Base-by-base conservation (phyloP, 805 yeast species). In the Ogataea nitratoaversa region DNA sequence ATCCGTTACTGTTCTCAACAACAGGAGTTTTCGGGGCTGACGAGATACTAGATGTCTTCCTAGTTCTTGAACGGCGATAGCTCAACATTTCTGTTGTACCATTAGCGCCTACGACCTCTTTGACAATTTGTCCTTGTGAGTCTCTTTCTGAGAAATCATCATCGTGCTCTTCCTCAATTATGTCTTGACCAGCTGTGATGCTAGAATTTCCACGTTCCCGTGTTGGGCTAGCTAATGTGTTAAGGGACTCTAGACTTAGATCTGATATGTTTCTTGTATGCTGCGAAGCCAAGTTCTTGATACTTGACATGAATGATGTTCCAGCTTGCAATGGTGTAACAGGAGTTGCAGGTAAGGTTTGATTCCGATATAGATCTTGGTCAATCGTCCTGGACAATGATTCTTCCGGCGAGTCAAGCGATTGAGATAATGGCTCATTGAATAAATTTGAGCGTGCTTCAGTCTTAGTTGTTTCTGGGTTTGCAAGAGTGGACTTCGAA, bases 391-490 rank as follows among this genome's bases (percentile, higher is more conserved):
- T 39, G 8, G 48, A 41, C 18, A 45, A 30, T 16, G 20, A 32
- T 19, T 36, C 44, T 14, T 36, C 47, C 9, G 47, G 22, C 5
- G 49, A 39, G 17, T 39, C 48, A 18, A 42, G 33, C 8, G 46
- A 38, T 22, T 38, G 37, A 13, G 44, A 12, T 14, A 54, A 19
- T 40, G 35, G 30, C 4, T 37, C 41, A 48, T 50, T 16, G 33
- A 48, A 42, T 11, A 33, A 41, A 36, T 54, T 46, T 3, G 73
- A 66, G 32, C 60, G 71, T 16, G 75, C 79, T 48, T 76, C 79
- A 24, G 72, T 66, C 36, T 54, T 67, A 0, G 80, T 76, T 0
- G 79, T 76, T 34, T 63, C 68, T 0, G 81, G 80, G 44, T 67
- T 60, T 1, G 78, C 79, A 0, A 80, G 80, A 1, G 67, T 53